Evolutionary conservation across 768 basidiomycete genomes (phyloP), one percentile per base, ranked within the genome.

Genomic region (Pisolithus orientalis): DNA sequence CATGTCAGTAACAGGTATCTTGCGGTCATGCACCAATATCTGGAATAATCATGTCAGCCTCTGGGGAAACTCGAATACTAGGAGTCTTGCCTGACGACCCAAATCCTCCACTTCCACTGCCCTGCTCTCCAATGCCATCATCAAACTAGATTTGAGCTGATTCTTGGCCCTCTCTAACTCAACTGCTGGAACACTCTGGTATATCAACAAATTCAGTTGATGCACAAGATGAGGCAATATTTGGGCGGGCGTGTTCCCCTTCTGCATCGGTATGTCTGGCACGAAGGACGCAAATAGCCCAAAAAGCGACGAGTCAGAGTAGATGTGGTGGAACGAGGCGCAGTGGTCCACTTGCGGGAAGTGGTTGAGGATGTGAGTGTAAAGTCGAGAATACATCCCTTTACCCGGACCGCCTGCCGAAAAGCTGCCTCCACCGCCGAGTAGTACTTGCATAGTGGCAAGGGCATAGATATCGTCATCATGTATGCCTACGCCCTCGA

Each of bases 401-500:
- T 98, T 98, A 14, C 95, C 95, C 2, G 95, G 95, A 4, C 95
- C 95, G 57, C 95, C 90, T 14, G 95, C 95, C 34, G 94, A 96
- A 77, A 99, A 99, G 66, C 86, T 90, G 16, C 94, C 94, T 7
- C 95, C 95, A 1, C 95, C 95, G 31, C 95, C 95, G 14, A 99
- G 80, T 42, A 98, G 80, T 25, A 94, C 87, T 64, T 99, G 95
- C 72, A 98, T 87, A 2, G 90, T 92, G 17, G 95, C 95, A 16
- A 95, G 77, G 6, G 91, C 80, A 67, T 94, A 98, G 47, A 98
- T 87, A 64, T 96, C 93, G 47, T 89, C 83, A 58, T 95, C 90
- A 62, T 88, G 84, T 44, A 97, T 90, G 3, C 91, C 87, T 3
- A 91, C 78, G 27, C 94, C 93, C 66, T 98, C 94, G 62, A 86